phyloP scores from a whole-genome alignment of 2,329 filamentous ascomycete genomes.

The Beauveria scarabaeidicola region DNA sequence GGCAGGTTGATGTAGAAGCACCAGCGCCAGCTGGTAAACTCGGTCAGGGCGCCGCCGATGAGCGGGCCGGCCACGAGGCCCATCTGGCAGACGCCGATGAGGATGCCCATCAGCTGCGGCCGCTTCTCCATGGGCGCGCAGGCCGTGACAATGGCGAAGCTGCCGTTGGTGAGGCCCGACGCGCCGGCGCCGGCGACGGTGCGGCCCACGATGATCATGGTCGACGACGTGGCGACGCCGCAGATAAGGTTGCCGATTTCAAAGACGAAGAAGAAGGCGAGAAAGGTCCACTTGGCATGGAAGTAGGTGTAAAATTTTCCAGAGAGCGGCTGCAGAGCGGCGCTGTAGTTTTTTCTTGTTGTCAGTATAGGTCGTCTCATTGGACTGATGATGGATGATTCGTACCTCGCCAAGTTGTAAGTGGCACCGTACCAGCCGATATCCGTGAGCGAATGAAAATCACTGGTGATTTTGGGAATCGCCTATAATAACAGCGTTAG shows the following conservation, averaged over 20 bases:
- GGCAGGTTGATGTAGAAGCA: slow-evolving; percentile 39
- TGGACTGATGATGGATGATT: not conserved
- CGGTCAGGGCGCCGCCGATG: slow-evolving; percentile 33
- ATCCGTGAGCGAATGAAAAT: slow-evolving; percentile 41
- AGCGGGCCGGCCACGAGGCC: slow-evolving; percentile 40
- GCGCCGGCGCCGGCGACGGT: slow-evolving; percentile 39
- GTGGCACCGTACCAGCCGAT: slow-evolving; percentile 49
- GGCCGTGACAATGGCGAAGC: slow-evolving; percentile 25
- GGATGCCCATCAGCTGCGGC: slow-evolving; percentile 20
- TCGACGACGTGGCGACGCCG: slow-evolving; percentile 33
- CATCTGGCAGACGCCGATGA: slow-evolving; percentile 30
- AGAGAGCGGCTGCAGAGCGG: slow-evolving; percentile 41
- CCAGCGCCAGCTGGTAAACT: slow-evolving; percentile 34
- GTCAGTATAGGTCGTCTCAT: slow-evolving; percentile 10
- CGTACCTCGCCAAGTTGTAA: slow-evolving; percentile 37
- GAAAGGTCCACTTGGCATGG: slow-evolving; percentile 22
- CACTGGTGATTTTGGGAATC: slow-evolving; percentile 40
- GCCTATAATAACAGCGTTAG: slow-evolving; percentile 22
- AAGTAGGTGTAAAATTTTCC: slow-evolving; percentile 43
- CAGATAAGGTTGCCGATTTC: slow-evolving; percentile 39
- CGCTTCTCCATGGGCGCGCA: slow-evolving; percentile 21
- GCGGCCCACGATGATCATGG: slow-evolving; percentile 41
- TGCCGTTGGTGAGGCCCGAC: slow-evolving; percentile 33
- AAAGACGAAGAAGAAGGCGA: slow-evolving; percentile 24
- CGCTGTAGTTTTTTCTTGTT: slow-evolving; percentile 21